Evolutionary conservation across 2,329 filamentous ascomycete species (phyloP).

Genomic region (Fonsecaea monophora): DNA sequence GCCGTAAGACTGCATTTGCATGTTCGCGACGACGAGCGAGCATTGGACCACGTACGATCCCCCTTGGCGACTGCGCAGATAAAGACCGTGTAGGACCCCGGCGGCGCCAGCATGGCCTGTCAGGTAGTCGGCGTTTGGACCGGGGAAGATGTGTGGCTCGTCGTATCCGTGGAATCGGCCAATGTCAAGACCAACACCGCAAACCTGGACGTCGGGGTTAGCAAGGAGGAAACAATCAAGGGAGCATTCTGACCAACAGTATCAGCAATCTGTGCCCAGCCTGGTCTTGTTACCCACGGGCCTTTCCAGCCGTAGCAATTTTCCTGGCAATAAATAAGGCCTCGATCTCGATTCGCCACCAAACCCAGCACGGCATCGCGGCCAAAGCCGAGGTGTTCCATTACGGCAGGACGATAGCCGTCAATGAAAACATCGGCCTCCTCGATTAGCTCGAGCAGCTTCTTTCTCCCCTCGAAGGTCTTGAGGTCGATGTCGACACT

Average conservation of each 20-base stretch:
- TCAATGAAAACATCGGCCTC: constrained; percentile 72
- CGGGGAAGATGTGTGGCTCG: constrained; percentile 21
- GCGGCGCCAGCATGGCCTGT: constrained; percentile 20
- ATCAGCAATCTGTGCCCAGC: constrained; percentile 77
- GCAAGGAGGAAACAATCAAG: neutral
- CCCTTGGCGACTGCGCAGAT: constrained; percentile 26
- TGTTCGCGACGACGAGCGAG: constrained; percentile 18
- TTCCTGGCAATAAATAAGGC: constrained; percentile 72
- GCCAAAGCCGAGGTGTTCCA: constrained; percentile 47
- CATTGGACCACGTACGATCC: constrained; percentile 24
- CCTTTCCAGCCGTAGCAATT: constrained; percentile 73
- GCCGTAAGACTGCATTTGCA: constrained; percentile 25
- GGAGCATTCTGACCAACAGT: constrained; percentile 55
- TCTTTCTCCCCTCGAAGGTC: constrained; percentile 56
- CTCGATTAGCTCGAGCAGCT: constrained; percentile 65
- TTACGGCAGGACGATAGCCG: constrained; percentile 70
- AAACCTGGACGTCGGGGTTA: constrained; percentile 7
- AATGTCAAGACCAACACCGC: constrained; percentile 11
- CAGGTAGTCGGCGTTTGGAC: constrained; percentile 23
- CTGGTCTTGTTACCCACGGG: constrained; percentile 68
- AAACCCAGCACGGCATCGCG: constrained; percentile 61
- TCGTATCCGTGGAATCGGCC: constrained; percentile 49
- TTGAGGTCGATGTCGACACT: constrained; percentile 69
- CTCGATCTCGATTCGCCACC: constrained; percentile 63
- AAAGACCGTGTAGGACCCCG: constrained; percentile 11